A percentile compares a stretch with the other conserved stretches of the same genome.
Conservation (phyloP, 2,329 filamentous ascomycete species). For the Colletotrichum destructivum region DNA sequence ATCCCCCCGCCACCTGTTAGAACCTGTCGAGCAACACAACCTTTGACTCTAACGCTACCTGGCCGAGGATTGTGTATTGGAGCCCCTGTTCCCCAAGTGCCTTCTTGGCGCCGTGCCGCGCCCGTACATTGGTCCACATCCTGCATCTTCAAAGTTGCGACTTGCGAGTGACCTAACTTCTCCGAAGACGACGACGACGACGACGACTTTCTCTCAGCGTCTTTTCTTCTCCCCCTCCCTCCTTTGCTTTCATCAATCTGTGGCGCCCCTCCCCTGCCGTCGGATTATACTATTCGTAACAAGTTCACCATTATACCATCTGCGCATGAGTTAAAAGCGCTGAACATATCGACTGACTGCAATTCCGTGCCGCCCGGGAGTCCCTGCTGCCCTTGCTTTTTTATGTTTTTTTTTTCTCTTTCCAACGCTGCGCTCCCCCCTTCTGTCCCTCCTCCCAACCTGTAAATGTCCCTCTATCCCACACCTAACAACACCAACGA, state of each 20-base stretch:
- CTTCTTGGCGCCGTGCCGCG: conserved; percentile 15
- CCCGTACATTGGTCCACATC: background rate
- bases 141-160: conserved; percentile 4
- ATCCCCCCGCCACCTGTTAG: conserved; percentile 36
- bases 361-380: background rate
- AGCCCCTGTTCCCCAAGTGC: conserved; percentile 11
- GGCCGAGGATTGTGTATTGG: background rate
- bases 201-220: conserved; percentile 28
- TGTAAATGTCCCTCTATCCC: background rate
- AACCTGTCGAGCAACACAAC: background rate
- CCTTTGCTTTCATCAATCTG: background rate
- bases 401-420: background rate
- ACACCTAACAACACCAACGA: background rate
- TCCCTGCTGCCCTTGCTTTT: conserved; percentile 9
- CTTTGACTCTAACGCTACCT: background rate
- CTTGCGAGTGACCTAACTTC: conserved; percentile 10
- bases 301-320: background rate
- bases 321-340: background rate
- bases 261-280: background rate
- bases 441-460: background rate
- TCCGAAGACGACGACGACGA: background rate
- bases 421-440: background rate
- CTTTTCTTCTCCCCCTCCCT: conserved; percentile 7
- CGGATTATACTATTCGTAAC: background rate
- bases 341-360: conserved; percentile 13